A percentile compares a stretch with the other conserved stretches of the same genome.
Evolutionary conservation across 2,329 filamentous ascomycete species (phyloP).

Genomic region (Curvularia hawaiiensis): DNA sequence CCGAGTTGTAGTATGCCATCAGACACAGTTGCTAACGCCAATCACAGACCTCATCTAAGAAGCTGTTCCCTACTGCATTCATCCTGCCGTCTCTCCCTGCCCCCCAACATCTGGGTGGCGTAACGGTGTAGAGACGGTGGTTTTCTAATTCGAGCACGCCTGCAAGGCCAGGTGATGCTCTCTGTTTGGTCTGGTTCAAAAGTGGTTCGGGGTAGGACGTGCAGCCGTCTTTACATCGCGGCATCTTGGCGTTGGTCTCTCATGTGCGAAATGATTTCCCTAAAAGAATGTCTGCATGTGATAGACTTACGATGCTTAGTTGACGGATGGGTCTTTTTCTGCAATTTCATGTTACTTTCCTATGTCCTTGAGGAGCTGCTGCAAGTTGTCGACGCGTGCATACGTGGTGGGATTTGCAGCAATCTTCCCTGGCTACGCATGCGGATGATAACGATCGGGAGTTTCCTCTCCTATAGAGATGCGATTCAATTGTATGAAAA

Average conservation of each 20-base stretch:
- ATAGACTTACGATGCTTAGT: conserved; percentile 44
- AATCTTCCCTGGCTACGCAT: conserved; percentile 41
- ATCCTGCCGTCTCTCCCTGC: conserved; percentile 32
- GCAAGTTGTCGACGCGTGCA: conserved; percentile 45
- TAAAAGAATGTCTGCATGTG: conserved; percentile 44
- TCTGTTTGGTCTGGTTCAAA: conserved; percentile 41
- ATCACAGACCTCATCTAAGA: conserved; percentile 48
- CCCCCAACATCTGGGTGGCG: conserved; percentile 32
- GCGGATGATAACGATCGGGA: conserved; percentile 47
- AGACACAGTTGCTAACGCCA: conserved; percentile 17
- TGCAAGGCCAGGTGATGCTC: conserved; percentile 40
- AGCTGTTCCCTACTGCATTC: conserved; percentile 31
- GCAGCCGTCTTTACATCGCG: conserved; percentile 41
- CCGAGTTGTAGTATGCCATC: not conserved
- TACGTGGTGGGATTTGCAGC: conserved; percentile 35
- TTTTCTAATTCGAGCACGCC: conserved; percentile 40
- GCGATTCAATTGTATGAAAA: conserved; percentile 44
- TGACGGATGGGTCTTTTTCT: conserved; percentile 36
- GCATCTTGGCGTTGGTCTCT: conserved; percentile 51
- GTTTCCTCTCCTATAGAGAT: conserved; percentile 47
- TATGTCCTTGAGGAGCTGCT: conserved; percentile 39
- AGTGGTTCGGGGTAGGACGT: conserved; percentile 42
- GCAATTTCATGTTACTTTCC: conserved; percentile 43
- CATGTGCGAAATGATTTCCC: conserved; percentile 48
- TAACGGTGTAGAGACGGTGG: conserved; percentile 34